Percentiles rank a stretch among this genome's conserved stretches.
Conservation (phyloP, 305 asterid species). For the Fraxinus velutina region DNA sequence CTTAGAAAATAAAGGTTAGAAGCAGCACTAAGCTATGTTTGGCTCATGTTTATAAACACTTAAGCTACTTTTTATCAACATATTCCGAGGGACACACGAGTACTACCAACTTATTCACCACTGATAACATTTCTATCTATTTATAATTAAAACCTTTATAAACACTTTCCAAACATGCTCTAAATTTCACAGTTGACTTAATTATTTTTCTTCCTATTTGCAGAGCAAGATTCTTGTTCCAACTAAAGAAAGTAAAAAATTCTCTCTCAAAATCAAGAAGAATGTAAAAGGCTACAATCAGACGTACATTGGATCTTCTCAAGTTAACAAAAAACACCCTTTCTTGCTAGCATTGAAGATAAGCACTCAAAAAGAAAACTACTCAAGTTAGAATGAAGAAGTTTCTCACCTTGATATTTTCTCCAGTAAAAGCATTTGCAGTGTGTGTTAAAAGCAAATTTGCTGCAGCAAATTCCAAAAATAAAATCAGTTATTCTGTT, state of each 20-base stretch:
- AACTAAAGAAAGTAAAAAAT: background rate
- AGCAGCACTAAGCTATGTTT: background rate
- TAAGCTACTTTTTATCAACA: background rate
- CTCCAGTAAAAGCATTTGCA: constrained; percentile 49
- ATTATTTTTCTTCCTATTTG: background rate
- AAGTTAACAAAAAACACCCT: constrained; percentile 4
- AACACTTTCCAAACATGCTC: background rate
- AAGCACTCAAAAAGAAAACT: background rate
- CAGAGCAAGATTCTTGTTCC: background rate
- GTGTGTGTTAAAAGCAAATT: constrained; percentile 40
- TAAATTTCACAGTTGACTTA: background rate
- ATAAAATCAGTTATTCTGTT: background rate
- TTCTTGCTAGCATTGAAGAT: background rate
- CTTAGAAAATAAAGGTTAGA: background rate
- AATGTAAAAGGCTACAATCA: background rate
- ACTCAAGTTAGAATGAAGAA: constrained; percentile 9
- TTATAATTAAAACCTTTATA: background rate
- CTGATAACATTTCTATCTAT: background rate
- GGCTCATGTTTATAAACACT: background rate
- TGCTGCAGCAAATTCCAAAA: constrained; percentile 34
- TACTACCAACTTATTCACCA: background rate
- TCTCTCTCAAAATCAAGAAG: background rate
- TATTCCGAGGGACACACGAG: background rate
- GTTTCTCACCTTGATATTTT: constrained; percentile 44
- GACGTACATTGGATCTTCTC: background rate